Conservation (phyloP, 768 basidiomycete genomes). For the Naematelia aurantialba region DNA sequence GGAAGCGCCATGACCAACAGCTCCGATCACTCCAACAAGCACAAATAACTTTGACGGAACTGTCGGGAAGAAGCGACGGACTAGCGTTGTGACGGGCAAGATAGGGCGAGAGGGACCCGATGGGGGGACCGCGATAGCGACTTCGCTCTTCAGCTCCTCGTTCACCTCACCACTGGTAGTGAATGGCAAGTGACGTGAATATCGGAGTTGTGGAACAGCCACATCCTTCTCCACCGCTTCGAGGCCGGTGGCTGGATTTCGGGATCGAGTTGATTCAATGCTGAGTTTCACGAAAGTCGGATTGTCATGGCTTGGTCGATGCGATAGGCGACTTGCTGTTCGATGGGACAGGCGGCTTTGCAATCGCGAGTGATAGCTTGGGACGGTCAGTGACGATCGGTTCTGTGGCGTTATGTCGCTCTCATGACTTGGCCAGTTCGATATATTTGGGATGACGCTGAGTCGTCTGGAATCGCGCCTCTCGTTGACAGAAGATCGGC, state of each 20-base stretch:
- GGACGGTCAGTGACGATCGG: not conserved
- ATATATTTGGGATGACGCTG: constrained; percentile 26
- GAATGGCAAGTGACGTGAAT: not conserved
- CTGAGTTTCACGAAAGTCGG: not conserved
- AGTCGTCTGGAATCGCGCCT: constrained; percentile 8
- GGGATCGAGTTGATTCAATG: not conserved
- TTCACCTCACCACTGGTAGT: not conserved
- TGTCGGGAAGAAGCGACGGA: constrained; percentile 58
- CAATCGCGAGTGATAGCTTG: not conserved
- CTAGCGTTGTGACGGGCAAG: constrained; percentile 22
- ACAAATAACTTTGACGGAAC: constrained; percentile 72
- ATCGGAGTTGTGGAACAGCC: not conserved
- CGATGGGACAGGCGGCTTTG: not conserved
- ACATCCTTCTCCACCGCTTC: not conserved
- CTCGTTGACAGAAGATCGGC: constrained; percentile 5
- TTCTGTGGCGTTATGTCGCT: constrained; percentile 3
- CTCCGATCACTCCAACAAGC: constrained; percentile 65
- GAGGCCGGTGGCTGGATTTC: not conserved
- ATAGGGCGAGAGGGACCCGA: not conserved
- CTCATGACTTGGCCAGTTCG: constrained; percentile 30
- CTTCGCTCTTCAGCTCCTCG: not conserved
- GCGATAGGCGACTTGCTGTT: not conserved
- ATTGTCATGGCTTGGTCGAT: not conserved
- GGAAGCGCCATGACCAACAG: constrained; percentile 71
- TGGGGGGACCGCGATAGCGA: not conserved